phyloP scores from a whole-genome alignment of 495 filamentous ascomycete genomes.

The Penicillium canescens region DNA sequence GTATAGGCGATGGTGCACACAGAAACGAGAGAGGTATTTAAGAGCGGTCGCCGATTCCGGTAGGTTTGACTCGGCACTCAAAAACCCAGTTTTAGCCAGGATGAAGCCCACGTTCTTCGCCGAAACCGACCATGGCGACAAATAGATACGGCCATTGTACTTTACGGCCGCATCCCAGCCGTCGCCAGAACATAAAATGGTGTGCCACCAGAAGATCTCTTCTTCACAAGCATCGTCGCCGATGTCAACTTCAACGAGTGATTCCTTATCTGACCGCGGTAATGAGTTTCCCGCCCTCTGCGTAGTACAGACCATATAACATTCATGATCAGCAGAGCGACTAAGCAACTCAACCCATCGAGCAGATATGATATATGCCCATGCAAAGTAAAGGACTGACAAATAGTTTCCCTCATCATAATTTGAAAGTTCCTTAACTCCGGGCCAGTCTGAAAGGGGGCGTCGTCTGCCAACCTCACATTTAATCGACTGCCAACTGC shows the following conservation, averaged over 20 bases:
- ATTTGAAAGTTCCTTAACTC: conserved; percentile 16
- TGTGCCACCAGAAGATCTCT: conserved; percentile 19
- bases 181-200: conserved; percentile 16
- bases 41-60: too few species aligned
- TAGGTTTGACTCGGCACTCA: too few species aligned
- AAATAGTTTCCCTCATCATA: conserved; percentile 27
- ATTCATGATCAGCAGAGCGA: conserved; percentile 19
- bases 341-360: conserved; percentile 27
- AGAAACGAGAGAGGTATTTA: too few species aligned
- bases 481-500: conserved; percentile 8
- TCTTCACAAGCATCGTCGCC: conserved; percentile 17
- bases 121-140: conserved; percentile 30
- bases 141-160: conserved; percentile 23
- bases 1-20: too few species aligned
- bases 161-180: conserved; percentile 21
- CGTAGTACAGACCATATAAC: conserved; percentile 13
- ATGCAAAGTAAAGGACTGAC: conserved; percentile 23
- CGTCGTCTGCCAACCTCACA: conserved; percentile 19
- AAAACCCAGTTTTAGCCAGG: too few species aligned
- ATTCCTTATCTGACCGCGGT: conserved; percentile 3
- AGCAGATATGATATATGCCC: conserved; percentile 31
- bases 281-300: background rate
- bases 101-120: too few species aligned
- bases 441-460: conserved; percentile 26
- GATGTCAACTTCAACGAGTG: conserved; percentile 19